These are phyloP conservation scores for Lanmaoa pseudosensibilis DNA, from an alignment of 768 basidiomycete species.

Conservation along the genomic window DNA sequence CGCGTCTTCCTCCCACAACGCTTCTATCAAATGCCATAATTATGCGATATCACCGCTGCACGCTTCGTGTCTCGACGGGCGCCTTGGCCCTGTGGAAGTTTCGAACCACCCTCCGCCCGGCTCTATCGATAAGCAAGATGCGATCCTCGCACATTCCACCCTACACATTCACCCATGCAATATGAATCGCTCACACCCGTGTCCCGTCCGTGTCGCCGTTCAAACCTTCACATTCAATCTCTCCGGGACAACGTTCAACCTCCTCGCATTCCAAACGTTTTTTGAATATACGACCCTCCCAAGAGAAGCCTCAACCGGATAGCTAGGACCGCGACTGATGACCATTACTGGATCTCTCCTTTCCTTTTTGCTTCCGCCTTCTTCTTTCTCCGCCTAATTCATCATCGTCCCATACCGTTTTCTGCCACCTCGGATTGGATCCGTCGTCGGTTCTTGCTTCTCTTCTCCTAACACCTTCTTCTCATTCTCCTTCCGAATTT, in stretches of 20 bases:
- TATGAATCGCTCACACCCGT: not conserved
- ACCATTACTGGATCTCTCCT: not conserved
- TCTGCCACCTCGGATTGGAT: not conserved
- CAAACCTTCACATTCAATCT: not conserved
- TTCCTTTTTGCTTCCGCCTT: not conserved
- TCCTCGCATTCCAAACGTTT: not conserved
- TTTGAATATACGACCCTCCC: not conserved
- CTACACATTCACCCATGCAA: not conserved
- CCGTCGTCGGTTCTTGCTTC: not conserved
- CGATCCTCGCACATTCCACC: not conserved
- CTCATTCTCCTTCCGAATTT: slow-evolving; percentile 7
- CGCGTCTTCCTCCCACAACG: slow-evolving; percentile 25
- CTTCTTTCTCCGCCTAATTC: slow-evolving; percentile 5
- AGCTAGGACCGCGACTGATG: not conserved
- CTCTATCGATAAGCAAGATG: slow-evolving; percentile 5
- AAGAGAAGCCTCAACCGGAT: not conserved
- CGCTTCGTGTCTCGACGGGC: slow-evolving; percentile 9
- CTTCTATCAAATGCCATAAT: slow-evolving; percentile 23
- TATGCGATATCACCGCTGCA: slow-evolving; percentile 17
- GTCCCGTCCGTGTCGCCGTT: not conserved
- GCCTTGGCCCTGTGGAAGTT: slow-evolving; percentile 9
- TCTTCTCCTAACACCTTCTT: slow-evolving; percentile 1
- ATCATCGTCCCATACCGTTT: not conserved
- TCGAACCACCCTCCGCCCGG: not conserved
- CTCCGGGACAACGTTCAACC: slow-evolving; percentile 3